phyloP scores from a whole-genome alignment of 2,329 filamentous ascomycete genomes.

The Geoglossum cookeanum region DNA sequence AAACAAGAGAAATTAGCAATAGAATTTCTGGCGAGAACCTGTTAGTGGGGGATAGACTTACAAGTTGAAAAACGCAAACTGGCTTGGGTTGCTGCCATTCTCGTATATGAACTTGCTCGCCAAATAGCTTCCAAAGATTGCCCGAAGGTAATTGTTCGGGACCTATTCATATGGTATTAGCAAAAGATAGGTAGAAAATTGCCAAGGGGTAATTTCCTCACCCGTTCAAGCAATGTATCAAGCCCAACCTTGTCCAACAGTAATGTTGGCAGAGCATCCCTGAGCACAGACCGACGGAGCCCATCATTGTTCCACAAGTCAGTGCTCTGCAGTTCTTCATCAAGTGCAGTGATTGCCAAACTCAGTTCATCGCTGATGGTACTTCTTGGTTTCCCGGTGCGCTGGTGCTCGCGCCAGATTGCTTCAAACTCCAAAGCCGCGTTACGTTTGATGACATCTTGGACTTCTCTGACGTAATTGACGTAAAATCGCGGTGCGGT shows the following conservation, averaged over 20 bases:
- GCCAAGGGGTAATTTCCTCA: constrained; percentile 21
- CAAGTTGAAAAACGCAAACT: constrained; percentile 99
- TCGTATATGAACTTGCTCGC: constrained; percentile 93
- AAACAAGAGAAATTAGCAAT: background rate
- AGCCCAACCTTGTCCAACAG: constrained; percentile 80
- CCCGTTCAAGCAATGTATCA: constrained; percentile 66
- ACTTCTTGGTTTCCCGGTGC: constrained; percentile 60
- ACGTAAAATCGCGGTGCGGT: constrained; percentile 79
- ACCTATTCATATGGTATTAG: constrained; percentile 29
- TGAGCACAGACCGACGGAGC: constrained; percentile 59
- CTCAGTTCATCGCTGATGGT: constrained; percentile 85
- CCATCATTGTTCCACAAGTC: constrained; percentile 74
- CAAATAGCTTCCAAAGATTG: constrained; percentile 91
- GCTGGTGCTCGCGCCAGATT: constrained; percentile 85
- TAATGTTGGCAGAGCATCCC: constrained; percentile 69
- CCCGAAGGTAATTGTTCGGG: constrained; percentile 75
- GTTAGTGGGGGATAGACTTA: constrained; percentile 31
- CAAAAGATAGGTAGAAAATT: background rate
- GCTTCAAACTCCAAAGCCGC: constrained; percentile 91
- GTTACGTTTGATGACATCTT: constrained; percentile 78
- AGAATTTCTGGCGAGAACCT: background rate
- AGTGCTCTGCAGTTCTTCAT: constrained; percentile 88
- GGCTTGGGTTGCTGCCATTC: constrained; percentile 77
- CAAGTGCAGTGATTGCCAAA: constrained; percentile 81
- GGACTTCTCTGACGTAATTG: constrained; percentile 78